Conservation (phyloP, 140 eudicot genomes). For the Stevia rebaudiana region DNA sequence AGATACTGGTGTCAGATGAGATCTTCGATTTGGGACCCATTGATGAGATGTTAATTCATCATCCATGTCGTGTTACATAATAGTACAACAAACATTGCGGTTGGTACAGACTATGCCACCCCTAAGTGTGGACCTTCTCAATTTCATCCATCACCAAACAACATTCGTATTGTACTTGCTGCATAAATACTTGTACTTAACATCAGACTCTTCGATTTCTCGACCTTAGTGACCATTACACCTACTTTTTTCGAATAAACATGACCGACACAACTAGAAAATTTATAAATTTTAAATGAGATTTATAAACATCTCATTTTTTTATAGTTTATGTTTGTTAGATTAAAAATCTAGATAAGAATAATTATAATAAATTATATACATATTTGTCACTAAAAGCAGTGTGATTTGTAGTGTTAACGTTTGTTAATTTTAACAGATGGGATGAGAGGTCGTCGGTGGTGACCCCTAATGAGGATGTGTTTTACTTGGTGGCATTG, state of each 20-base stretch:
- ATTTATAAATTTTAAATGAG: too few species aligned
- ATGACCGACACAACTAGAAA: too few species aligned
- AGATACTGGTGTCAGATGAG: constrained; percentile 58
- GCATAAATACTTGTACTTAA: constrained; percentile 13
- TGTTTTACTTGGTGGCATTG: constrained; percentile 78
- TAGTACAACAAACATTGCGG: constrained; percentile 28
- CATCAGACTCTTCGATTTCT: background rate
- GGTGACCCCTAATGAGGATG: constrained; percentile 81
- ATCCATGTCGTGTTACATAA: constrained; percentile 38
- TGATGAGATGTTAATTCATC: constrained; percentile 31
- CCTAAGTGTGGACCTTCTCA: constrained; percentile 23
- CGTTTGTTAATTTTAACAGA: constrained; percentile 21
- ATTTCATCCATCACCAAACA: constrained; percentile 17
- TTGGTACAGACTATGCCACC: constrained; percentile 29
- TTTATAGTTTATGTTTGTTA: too few species aligned
- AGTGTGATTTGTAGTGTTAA: too few species aligned
- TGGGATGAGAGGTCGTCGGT: constrained; percentile 70
- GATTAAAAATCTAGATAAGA: too few species aligned
- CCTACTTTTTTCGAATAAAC: too few species aligned
- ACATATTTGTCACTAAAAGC: too few species aligned
- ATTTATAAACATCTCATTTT: too few species aligned
- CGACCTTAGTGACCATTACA: background rate
- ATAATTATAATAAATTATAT: too few species aligned
- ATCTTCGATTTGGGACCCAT: constrained; percentile 53
- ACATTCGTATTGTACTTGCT: background rate